Evolutionary conservation across 345 rosid genomes (phyloP).

Genomic region (Murraya koenigii): DNA sequence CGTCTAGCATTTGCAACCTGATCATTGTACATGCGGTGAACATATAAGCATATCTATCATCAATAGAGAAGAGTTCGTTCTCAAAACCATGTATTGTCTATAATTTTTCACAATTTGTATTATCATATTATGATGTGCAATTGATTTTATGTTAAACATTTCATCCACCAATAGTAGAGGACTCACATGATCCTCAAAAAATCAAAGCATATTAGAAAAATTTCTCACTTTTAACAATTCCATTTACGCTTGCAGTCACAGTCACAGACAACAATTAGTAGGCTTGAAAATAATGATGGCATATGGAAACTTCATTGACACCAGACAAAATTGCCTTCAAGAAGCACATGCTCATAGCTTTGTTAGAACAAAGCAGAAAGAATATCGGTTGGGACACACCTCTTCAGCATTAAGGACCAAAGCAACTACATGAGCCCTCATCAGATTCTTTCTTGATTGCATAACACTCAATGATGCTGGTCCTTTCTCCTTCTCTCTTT

Average conservation of each 20-base stretch:
- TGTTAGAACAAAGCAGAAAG: not conserved
- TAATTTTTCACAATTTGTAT: not conserved
- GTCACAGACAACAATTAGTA: not conserved
- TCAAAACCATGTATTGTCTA: not conserved
- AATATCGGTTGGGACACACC: conserved; percentile 37
- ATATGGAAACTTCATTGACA: not conserved
- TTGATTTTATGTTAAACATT: not conserved
- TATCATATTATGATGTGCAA: not conserved
- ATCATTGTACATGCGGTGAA: conserved; percentile 10
- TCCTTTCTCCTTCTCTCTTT: conserved; percentile 85
- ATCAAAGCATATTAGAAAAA: not conserved
- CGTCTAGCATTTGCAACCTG: conserved; percentile 71
- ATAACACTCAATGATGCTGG: conserved; percentile 84
- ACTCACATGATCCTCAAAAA: not conserved
- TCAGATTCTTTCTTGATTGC: conserved; percentile 92
- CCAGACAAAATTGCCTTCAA: not conserved
- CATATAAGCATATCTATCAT: conserved; percentile 6
- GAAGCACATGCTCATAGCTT: conserved; percentile 3
- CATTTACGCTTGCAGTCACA: not conserved
- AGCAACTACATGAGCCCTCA: conserved; percentile 94
- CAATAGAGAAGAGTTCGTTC: not conserved
- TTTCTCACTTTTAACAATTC: not conserved
- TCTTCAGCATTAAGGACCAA: conserved; percentile 95
- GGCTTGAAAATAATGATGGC: not conserved
- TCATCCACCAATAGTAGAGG: not conserved